phyloP scores from a whole-genome alignment of 352 stramenopile species.

The Globisporangium barbulae region DNA sequence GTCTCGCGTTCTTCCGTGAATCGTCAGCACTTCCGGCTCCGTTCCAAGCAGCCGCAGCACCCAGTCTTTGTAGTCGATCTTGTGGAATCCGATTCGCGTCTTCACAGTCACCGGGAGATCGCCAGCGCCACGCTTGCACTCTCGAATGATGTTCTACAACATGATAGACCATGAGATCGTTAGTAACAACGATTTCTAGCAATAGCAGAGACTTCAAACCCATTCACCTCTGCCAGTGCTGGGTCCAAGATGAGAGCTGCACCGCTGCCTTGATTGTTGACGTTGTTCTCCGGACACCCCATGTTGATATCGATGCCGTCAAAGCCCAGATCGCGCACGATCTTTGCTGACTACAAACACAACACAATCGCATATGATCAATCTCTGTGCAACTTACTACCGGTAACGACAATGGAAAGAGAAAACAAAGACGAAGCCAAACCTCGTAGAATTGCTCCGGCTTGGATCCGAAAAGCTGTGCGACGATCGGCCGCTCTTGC shows the following conservation, averaged over 20 bases:
- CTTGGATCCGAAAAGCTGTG: constrained; percentile 86
- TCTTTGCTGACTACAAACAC: constrained; percentile 52
- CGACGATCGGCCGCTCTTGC: constrained; percentile 70
- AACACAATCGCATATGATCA: not conserved
- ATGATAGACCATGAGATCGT: too few relatives aligned
- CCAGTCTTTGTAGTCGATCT: constrained; percentile 81
- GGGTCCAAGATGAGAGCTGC: constrained; percentile 66
- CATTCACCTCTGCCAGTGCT: constrained; percentile 34
- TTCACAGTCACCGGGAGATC: constrained; percentile 72
- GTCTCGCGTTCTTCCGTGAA: constrained; percentile 73
- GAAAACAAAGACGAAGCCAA: not conserved
- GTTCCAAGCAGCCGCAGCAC: constrained; percentile 61
- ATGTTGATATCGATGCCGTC: constrained; percentile 88
- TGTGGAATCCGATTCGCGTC: constrained; percentile 74
- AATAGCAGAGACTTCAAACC: not conserved
- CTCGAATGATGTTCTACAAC: constrained; percentile 48
- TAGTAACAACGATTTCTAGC: not conserved
- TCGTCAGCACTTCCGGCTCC: constrained; percentile 67
- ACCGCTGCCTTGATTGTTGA: constrained; percentile 78
- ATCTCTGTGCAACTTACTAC: not conserved
- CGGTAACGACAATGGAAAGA: not conserved
- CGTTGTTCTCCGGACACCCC: constrained; percentile 72
- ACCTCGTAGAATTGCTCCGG: constrained; percentile 85
- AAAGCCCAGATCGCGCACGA: constrained; percentile 76
- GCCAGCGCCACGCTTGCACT: constrained; percentile 65